Evolutionary conservation across 768 basidiomycete species (phyloP).

Genomic region (Agrocybe chaxingu): DNA sequence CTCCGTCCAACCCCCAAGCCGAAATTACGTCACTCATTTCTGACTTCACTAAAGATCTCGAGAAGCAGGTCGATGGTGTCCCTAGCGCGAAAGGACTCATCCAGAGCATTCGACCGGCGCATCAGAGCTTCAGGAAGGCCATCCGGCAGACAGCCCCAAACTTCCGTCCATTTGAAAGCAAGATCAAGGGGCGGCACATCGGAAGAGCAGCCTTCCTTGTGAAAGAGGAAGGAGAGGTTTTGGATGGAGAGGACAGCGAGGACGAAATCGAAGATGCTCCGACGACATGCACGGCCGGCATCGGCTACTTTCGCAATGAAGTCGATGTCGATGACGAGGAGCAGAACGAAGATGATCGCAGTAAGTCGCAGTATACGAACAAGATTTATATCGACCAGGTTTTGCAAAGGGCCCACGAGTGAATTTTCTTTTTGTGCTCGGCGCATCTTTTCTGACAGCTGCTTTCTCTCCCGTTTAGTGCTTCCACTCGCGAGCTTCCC

Average conservation of each 20-base stretch:
- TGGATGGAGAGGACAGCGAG: slow-evolving; percentile 13
- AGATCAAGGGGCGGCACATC: slow-evolving; percentile 11
- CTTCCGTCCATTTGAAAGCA: slow-evolving; percentile 47
- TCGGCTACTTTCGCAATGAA: no score
- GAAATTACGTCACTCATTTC: slow-evolving; percentile 51
- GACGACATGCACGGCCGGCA: no score
- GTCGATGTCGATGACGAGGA: no score
- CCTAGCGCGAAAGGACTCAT: slow-evolving; percentile 50
- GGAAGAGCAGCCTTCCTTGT: slow-evolving; percentile 1
- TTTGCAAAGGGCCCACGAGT: slow-evolving; percentile 43
- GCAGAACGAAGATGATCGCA: no score
- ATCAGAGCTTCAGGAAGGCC: slow-evolving; percentile 40
- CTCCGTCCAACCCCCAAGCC: slow-evolving; percentile 52
- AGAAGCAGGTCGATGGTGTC: slow-evolving; percentile 47
- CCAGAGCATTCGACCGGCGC: slow-evolving; percentile 50
- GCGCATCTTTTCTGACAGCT: neutral
- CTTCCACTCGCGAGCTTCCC: slow-evolving; percentile 69
- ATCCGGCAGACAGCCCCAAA: slow-evolving; percentile 55
- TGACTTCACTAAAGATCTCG: slow-evolving; percentile 43
- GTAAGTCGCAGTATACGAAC: neutral
- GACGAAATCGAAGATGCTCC: slow-evolving; percentile 13
- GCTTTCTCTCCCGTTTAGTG: slow-evolving; percentile 32
- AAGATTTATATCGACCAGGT: slow-evolving; percentile 54
- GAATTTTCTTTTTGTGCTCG: slow-evolving; percentile 12
- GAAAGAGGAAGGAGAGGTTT: slow-evolving; percentile 6